Percentiles rank a stretch among this genome's conserved stretches.
These are phyloP conservation scores for Sphaerostilbella broomeana DNA, from an alignment of 2,329 filamentous ascomycete species.

Conservation along the genomic window DNA sequence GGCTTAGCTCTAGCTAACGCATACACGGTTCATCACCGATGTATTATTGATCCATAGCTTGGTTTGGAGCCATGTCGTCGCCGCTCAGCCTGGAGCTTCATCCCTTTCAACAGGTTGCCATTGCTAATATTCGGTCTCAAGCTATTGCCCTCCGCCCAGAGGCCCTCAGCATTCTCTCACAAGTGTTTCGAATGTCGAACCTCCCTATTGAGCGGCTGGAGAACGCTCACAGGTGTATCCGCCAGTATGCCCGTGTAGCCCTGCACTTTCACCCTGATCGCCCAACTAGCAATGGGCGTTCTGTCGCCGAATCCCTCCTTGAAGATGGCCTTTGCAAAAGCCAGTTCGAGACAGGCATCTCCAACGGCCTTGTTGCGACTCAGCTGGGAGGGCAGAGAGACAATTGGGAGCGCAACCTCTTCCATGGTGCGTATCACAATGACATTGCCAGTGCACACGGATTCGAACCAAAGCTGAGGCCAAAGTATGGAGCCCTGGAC, in stretches of 20 bases:
- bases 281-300: constrained; percentile 9
- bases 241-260: constrained; percentile 13
- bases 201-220: constrained; percentile 1
- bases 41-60: background rate
- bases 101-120: constrained; percentile 5
- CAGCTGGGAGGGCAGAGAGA: constrained; percentile 13
- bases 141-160: constrained; percentile 1
- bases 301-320: constrained; percentile 12
- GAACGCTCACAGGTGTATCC: constrained; percentile 1
- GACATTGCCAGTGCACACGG: background rate
- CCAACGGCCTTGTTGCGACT: constrained; percentile 16
- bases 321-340: constrained; percentile 15
- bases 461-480: constrained; percentile 10
- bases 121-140: constrained; percentile 7
- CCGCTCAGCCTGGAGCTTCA: background rate
- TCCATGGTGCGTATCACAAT: constrained; percentile 10
- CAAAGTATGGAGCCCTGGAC: constrained; percentile 19
- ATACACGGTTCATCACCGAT: too few relatives aligned
- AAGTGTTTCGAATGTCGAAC: constrained; percentile 10
- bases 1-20: too few relatives aligned
- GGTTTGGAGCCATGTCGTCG: too few relatives aligned
- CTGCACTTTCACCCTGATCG: constrained; percentile 19
- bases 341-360: constrained; percentile 19
- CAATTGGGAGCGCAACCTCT: constrained; percentile 11
- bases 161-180: background rate